Evolutionary conservation across 495 filamentous ascomycete species (phyloP).

Genomic region (Podospora conica): DNA sequence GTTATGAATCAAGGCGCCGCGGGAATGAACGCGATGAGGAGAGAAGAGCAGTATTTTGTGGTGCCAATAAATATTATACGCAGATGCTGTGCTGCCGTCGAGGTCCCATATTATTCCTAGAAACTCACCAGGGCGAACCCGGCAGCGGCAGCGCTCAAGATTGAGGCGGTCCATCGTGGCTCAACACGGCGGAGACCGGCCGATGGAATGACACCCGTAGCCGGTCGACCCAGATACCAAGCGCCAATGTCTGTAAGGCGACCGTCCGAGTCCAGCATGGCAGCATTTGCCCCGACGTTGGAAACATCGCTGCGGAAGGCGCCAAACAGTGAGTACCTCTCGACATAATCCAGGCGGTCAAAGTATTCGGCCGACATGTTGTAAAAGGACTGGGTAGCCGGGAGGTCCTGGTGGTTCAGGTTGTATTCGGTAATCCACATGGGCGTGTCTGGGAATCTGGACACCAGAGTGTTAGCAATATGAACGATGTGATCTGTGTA

Average conservation of each 20-base stretch:
- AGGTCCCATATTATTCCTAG: neutral
- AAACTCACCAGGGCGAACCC: neutral
- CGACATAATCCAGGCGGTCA: slow-evolving; percentile 54
- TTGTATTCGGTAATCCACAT: slow-evolving; percentile 76
- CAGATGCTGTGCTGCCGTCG: neutral
- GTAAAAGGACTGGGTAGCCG: slow-evolving; percentile 56
- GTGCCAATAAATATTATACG: neutral
- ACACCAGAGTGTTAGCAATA: neutral
- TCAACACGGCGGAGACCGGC: neutral
- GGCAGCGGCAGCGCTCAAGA: neutral
- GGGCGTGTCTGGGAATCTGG: slow-evolving; percentile 50
- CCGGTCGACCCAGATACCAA: slow-evolving; percentile 60
- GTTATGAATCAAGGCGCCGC: neutral
- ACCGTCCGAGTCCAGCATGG: slow-evolving; percentile 57
- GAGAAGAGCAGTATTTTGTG: neutral
- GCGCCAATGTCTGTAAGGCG: slow-evolving; percentile 64
- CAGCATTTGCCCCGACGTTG: slow-evolving; percentile 63
- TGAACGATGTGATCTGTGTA: neutral
- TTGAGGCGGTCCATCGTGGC: neutral
- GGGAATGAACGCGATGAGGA: too few relatives aligned
- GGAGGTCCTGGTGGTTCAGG: slow-evolving; percentile 42
- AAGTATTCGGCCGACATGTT: slow-evolving; percentile 58
- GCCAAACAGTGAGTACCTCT: slow-evolving; percentile 67
- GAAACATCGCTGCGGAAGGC: slow-evolving; percentile 58
- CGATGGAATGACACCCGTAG: slow-evolving; percentile 35